These are phyloP conservation scores for Scalesia atractyloides DNA, from an alignment of 129 eudicot species.

Conservation along the genomic window DNA sequence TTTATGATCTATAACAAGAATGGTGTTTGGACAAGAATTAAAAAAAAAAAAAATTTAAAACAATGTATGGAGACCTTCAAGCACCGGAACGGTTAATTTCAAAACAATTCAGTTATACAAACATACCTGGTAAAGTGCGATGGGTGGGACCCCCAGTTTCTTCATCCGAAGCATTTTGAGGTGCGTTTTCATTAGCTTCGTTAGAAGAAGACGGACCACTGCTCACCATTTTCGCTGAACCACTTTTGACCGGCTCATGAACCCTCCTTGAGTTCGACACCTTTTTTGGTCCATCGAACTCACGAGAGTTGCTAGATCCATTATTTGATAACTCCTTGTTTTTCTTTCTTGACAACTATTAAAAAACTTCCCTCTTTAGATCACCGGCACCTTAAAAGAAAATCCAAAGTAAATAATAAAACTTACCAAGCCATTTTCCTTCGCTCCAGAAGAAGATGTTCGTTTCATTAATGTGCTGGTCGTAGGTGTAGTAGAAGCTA, in stretches of 20 bases:
- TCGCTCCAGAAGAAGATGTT: constrained; percentile 61
- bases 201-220: constrained; percentile 56
- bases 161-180: constrained; percentile 59
- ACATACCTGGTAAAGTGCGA: constrained; percentile 87
- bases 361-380: constrained; percentile 21
- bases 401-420: neutral
- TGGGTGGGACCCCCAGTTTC: constrained; percentile 47
- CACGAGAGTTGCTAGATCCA: constrained; percentile 51
- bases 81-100: neutral
- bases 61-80: neutral
- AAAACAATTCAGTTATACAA: neutral
- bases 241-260: constrained; percentile 47
- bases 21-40: neutral
- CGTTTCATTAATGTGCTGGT: constrained; percentile 63
- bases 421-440: constrained; percentile 60
- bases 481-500: constrained; percentile 57
- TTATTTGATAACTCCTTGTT: constrained; percentile 58
- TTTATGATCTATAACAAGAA: neutral
- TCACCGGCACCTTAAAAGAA: neutral
- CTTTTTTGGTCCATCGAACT: constrained; percentile 50
- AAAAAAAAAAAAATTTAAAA: neutral
- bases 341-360: constrained; percentile 48
- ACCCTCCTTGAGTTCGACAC: constrained; percentile 50
- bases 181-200: constrained; percentile 47
- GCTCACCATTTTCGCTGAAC: constrained; percentile 47